Base-by-base conservation (phyloP, 2,329 filamentous ascomycete genomes). In the Fusarium penzigii region DNA sequence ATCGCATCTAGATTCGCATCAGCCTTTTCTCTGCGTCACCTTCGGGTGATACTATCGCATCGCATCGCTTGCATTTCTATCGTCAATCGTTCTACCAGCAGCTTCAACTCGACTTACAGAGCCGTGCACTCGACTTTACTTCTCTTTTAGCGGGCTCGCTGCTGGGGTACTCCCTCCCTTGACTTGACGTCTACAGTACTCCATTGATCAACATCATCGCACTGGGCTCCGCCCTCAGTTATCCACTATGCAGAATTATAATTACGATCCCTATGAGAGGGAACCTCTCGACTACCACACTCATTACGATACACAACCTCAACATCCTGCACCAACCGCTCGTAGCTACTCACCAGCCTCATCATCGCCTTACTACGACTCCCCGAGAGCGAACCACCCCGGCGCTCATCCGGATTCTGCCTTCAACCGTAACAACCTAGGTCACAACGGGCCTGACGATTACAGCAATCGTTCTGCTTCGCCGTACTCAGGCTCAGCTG, bases 181-280 rank as follows among this genome's bases (percentile, higher is more conserved):
- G 39, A 50, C 57, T 54, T 41, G 45, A 50, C 54, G 55, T 51
- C 55, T 20, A 25, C 42, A 36, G 44, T n/a, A 16, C 17, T 49
- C 36, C 20, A 39, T 46, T 41, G 32, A 32, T 40, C 42, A 36
- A 25, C 52, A 42, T 49, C 50, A 36, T 34, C 43, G 48, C 46
- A 51, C 50, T 51, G 55, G 44, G 43, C 49, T 46, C 43, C 56
- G 48, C 48, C 52, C 48, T 56, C 44, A 48, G 29, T 36, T 47
- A 56, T 43, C 56, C 61, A 51, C 47, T 56, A 73, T 73, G 71
- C 63, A 67, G 59, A 64, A 66, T 51, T 68, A 70, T 63, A 56
- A 53, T 17, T 58, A 64, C 44, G 68, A 71, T 53, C 65, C 65
- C 32, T 68, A 68, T 54, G 71, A 73, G 64, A 68, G 69, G 59